These are phyloP conservation scores for Trifolium dubium DNA, from an alignment of 306 rosid species.

Conservation along the genomic window DNA sequence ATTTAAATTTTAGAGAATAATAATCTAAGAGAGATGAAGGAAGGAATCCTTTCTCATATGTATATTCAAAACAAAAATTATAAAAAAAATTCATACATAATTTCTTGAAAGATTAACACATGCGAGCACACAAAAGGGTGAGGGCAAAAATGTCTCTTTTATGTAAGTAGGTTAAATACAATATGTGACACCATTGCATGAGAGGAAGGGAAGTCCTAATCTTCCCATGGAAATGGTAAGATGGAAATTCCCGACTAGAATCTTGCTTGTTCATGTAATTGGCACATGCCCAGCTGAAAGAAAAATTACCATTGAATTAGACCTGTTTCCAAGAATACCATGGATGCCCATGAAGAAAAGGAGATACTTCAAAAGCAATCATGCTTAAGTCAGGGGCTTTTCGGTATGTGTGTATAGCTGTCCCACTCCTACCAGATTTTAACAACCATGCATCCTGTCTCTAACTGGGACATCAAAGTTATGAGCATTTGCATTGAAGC, in stretches of 20 bases:
- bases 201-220: slow-evolving; percentile 14
- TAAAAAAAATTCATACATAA: neutral
- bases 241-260: neutral
- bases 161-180: neutral
- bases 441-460: slow-evolving; percentile 10
- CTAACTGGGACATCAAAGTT: slow-evolving; percentile 18
- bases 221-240: slow-evolving; percentile 16
- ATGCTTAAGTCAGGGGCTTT: slow-evolving; percentile 3
- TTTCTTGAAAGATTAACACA: neutral
- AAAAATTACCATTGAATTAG: slow-evolving; percentile 1
- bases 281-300: neutral
- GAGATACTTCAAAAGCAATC: neutral
- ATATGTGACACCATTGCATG: neutral
- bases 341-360: neutral
- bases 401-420: slow-evolving; percentile 8
- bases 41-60: neutral
- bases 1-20: neutral
- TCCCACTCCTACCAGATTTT: neutral
- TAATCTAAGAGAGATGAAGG: neutral
- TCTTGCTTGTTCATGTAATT: slow-evolving; percentile 23
- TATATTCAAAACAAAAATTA: neutral
- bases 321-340: slow-evolving; percentile 9
- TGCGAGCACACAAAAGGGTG: neutral
- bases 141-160: neutral
- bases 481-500: slow-evolving; percentile 20